Base-by-base conservation (phyloP, 2,329 filamentous ascomycete genomes). In the Talaromyces verruculosus region DNA sequence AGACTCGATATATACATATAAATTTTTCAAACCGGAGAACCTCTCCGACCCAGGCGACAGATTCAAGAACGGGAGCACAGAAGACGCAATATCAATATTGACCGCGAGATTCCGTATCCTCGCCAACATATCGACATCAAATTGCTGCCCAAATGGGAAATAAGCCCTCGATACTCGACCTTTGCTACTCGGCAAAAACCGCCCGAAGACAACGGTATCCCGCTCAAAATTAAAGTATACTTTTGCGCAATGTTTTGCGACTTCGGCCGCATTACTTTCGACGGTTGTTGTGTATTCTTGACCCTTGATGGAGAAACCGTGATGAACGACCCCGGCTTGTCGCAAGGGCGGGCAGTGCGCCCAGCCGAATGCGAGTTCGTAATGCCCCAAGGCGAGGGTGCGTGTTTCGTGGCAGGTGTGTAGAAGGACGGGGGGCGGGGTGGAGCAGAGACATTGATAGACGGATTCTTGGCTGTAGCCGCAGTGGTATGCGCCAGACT, bases 1-100 rank as follows among this genome's bases (percentile, higher is more conserved):
- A 57, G 51, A 35, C 25, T 57, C 51, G 28, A 57, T 33, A 35
- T 57, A 35, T n/a, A 57, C 10, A 57, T 57, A 57, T n/a, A 57
- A 25, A 57, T 57, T 35, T n/a, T 28, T 57, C 33, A 57, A 33
- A 33, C 15, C 35, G n/a, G 51, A 19, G 28, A 30, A 57, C 10
- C 51, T 17, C 28, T 30, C 28, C 15, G 33, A n/a, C 2, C 33
- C 33, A 10, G 25, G 28, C 13, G 45, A 49, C 8, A 49, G 11
- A 57, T 57, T 57, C n/a, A 57, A 11, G 10, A 30, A 57, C 5
- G 28, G n/a, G 10, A 33, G 51, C n/a, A 35, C 25, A 11, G 51
- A 30, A n/a, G 28, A 33, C 3, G 51, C 51, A n/a, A 57, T 35
- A 35, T 57, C 51, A 57, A 57, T 57, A 35, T 22, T 57, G 28